Evolutionary conservation across 495 filamentous ascomycete genomes (phyloP), one percentile per base, ranked within the genome.

Genomic region (Thermochaetoides thermophila): DNA sequence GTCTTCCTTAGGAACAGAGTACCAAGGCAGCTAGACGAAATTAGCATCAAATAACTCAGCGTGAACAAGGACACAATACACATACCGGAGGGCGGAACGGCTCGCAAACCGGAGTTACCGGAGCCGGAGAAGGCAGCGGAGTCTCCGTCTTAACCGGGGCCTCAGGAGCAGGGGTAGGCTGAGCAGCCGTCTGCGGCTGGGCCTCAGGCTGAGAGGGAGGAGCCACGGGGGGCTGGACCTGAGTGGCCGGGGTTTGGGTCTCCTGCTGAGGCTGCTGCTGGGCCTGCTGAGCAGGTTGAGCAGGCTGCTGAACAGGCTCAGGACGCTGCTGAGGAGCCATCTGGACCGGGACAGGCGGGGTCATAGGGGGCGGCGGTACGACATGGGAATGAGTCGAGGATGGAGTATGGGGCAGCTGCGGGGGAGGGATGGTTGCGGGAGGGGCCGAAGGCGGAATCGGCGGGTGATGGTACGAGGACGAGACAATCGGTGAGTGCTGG

Each of bases 21-120:
- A 61, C 84, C 84, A 92, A 8, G 85, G 85, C 3, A 94, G 59
- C 74, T 82, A 44, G 21, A 6, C 11, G 21, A n/a, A n/a, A n/a
- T n/a, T n/a, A n/a, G n/a, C n/a, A n/a, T n/a, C n/a, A n/a, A n/a
- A n/a, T n/a, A n/a, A n/a, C n/a, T n/a, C n/a, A n/a, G n/a, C n/a
- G n/a, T n/a, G n/a, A n/a, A 16, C 39, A 14, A 29, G 11, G 7
- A 14, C 24, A 58, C 35, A 59, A 45, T 22, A 27, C 15, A 13
- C 76, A 67, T 65, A 83, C 77, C 13, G 75, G 73, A 44, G 76
- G 66, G 45, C 60, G 64, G 48, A 76, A 86, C 0, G 69, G 68
- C 19, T 40, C 32, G 17, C 19, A 26, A 6, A 31, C 22, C 19
- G 24, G n/a, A 5, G n/a, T 34, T 14, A 34, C 29, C n/a, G 10